Evolutionary conservation across 371 early-diverging fungal species (phyloP).

Genomic region (Sanchytrium tribonematis): DNA sequence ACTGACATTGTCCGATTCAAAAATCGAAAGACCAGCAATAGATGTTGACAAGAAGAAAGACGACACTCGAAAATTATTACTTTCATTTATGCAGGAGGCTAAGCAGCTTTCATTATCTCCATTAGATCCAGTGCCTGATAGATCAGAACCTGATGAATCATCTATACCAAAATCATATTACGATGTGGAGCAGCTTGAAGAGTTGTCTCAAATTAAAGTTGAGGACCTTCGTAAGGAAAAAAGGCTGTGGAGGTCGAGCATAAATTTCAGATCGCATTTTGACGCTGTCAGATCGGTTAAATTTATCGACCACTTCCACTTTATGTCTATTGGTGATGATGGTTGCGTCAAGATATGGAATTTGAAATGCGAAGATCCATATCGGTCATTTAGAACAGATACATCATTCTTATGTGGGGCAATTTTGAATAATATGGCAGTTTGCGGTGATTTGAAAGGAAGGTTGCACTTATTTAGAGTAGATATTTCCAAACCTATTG

Average conservation of each 20-base stretch:
- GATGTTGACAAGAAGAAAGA: not conserved
- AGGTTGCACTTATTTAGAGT: not conserved
- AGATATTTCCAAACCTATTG: not conserved
- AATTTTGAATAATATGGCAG: not conserved
- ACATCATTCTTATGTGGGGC: not conserved
- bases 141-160: not conserved
- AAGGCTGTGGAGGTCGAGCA: not conserved
- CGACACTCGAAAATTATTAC: not conserved
- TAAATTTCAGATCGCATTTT: not conserved
- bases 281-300: not conserved
- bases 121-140: not conserved
- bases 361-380: not conserved
- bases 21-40: not conserved
- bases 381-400: not conserved
- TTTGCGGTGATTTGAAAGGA: not conserved
- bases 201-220: not conserved
- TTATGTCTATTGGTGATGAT: not conserved
- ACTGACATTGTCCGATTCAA: not conserved
- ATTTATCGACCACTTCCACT: not conserved
- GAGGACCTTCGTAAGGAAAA: not conserved
- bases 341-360: not conserved
- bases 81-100: not conserved
- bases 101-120: not conserved
- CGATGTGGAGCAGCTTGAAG: not conserved
- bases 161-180: not conserved